Evolutionary conservation across 2,329 filamentous ascomycete genomes (phyloP).

Genomic region (Paecilomyces sp.): DNA sequence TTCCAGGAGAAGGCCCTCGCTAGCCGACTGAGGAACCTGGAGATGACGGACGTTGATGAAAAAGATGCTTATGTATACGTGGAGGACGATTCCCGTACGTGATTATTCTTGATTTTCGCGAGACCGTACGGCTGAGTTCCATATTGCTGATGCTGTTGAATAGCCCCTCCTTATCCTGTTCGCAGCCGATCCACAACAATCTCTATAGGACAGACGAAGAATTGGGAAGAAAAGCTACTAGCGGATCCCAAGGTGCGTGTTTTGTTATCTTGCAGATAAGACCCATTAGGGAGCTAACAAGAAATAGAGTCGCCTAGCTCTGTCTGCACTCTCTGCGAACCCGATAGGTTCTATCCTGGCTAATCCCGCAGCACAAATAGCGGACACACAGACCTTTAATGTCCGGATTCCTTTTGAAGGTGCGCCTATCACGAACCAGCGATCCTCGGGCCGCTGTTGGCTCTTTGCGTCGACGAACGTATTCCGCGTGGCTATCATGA

Average conservation of each 20-base stretch:
- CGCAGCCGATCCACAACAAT: constrained; percentile 9
- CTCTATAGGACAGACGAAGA: constrained; percentile 14
- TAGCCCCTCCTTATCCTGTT: constrained; percentile 13
- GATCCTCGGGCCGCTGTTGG: constrained; percentile 78
- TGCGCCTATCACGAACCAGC: constrained; percentile 76
- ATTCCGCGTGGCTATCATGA: constrained; percentile 82
- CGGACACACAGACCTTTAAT: constrained; percentile 76
- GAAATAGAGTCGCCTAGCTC: constrained; percentile 59
- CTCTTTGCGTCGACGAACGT: constrained; percentile 88
- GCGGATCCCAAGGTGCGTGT: constrained; percentile 17
- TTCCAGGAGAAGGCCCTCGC: constrained; percentile 3
- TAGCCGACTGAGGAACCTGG: constrained; percentile 1
- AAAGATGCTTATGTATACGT: constrained; percentile 3
- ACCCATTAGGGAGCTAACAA: neutral
- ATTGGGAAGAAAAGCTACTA: constrained; percentile 20
- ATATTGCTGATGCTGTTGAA: neutral
- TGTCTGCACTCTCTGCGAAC: constrained; percentile 63
- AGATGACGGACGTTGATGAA: neutral
- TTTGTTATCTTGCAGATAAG: neutral
- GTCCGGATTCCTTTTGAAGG: constrained; percentile 76
- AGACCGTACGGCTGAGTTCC: neutral
- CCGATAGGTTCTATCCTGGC: constrained; percentile 60
- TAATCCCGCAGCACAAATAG: constrained; percentile 55
- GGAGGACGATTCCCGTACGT: constrained; percentile 9
- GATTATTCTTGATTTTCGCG: neutral